Evolutionary conservation across 1,284 basidiomycete genomes (phyloP), one percentile per base, ranked within the genome.

Genomic region (Rhizoctonia solani): DNA sequence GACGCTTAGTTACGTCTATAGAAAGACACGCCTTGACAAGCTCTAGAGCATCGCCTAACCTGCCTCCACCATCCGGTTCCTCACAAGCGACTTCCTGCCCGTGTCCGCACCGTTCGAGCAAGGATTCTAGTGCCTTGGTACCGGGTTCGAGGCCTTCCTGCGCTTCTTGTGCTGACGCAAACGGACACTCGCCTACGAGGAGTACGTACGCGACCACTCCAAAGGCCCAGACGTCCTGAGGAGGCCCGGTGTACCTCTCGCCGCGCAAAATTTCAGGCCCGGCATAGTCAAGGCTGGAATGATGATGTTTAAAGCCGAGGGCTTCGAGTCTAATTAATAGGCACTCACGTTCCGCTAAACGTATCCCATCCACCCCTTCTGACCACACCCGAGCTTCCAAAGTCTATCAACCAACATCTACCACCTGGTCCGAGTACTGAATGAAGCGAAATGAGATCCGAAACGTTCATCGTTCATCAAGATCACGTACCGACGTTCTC

Each of bases 161-260:
- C 0, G 92, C 90, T 76, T 94, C 92, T 46, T 85, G 87, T 1
- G 90, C 88, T 3, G 89, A 92, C 77, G 89, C 87, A 79, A 97
- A 97, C 0, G 95, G 95, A 73, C 93, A 97, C 79, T 98, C 94
- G 21, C 96, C 96, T 25, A 95, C 90, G 14, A 99, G 84, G 67
- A 99, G 85, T 65, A 99, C 97, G 76, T 95, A 99, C 11, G 89
- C 93, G 16, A 99, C 93, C 11, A 98, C 95, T n/a, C 96, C 96
- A 68, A 97, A 90, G 0, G 96, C 96, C 96, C 96, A 99, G 0
- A 99, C 89, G 73, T 99, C 96, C 78, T 98, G 95, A 75, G 96
- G 94, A 76, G 95, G 96, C 46, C 96, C 96, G 66, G 89, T 84
- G 76, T 99, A 99, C 69, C 92, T 87, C 75, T 97, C 94, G 9